A percentile compares a stretch with the other conserved stretches of the same genome.
These are phyloP conservation scores for Leishmania tropica DNA, from an alignment of 208 protist genomes.

Conservation along the genomic window DNA sequence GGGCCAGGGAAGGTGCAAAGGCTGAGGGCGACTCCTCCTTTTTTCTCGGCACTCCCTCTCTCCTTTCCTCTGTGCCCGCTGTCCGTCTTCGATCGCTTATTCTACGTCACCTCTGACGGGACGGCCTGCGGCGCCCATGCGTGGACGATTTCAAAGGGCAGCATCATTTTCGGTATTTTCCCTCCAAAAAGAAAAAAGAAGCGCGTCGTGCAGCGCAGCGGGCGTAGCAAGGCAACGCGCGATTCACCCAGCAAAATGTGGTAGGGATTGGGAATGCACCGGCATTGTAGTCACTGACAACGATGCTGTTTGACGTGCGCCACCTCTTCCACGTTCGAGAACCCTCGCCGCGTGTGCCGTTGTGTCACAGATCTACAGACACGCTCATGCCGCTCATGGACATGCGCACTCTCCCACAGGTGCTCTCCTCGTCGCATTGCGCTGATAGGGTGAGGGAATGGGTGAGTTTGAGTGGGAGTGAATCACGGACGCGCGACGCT, in stretches of 20 bases:
- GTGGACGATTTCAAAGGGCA: neutral
- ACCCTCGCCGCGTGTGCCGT: neutral
- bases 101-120: neutral
- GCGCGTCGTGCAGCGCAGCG: neutral
- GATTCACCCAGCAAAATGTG: neutral
- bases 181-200: neutral
- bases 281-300: neutral
- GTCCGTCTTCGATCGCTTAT: neutral
- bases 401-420: neutral
- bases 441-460: neutral
- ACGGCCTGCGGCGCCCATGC: neutral
- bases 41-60: neutral
- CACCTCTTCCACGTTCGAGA: neutral
- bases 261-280: neutral
- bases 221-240: neutral
- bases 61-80: neutral
- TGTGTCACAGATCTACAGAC: neutral
- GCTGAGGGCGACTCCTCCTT: neutral
- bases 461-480: neutral
- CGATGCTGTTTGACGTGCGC: neutral
- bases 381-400: neutral
- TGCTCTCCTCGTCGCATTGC: neutral
- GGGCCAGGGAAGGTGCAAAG: neutral
- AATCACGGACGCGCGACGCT: neutral
- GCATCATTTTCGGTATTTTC: neutral